These are phyloP conservation scores for Aspergillus sp. DNA, from an alignment of 2,329 filamentous ascomycete species.

Conservation along the genomic window DNA sequence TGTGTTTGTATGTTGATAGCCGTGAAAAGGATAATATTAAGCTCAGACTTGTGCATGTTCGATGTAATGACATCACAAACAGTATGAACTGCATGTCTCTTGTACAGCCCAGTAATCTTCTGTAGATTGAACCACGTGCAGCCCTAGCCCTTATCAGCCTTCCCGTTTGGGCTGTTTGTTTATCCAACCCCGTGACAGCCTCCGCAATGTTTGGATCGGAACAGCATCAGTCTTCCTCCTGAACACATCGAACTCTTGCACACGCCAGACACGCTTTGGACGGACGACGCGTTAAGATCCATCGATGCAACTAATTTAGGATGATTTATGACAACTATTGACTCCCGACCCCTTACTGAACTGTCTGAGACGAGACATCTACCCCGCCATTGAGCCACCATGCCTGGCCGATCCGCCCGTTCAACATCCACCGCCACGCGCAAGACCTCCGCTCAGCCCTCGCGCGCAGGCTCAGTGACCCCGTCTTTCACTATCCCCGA, in stretches of 20 bases:
- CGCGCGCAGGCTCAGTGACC: conserved; percentile 64
- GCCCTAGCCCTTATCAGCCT: conserved; percentile 36
- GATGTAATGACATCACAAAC: background rate
- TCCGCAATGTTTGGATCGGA: conserved; percentile 13
- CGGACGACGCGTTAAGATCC: background rate
- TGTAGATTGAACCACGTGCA: conserved; percentile 24
- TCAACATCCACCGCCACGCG: conserved; percentile 40
- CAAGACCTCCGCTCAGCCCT: conserved; percentile 62
- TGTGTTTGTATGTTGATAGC: too few relatives aligned
- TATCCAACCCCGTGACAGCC: conserved; percentile 32
- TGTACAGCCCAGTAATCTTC: background rate
- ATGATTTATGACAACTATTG: conserved; percentile 14
- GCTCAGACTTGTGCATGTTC: background rate
- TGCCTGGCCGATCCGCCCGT: conserved; percentile 45
- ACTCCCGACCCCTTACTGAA: conserved; percentile 5
- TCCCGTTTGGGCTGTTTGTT: conserved; percentile 45
- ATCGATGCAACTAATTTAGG: conserved; percentile 12
- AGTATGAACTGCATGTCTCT: background rate
- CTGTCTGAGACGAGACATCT: conserved; percentile 10
- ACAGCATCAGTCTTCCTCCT: background rate
- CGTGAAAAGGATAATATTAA: too few relatives aligned
- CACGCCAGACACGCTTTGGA: background rate
- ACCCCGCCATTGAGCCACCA: conserved; percentile 28
- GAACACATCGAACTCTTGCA: background rate
- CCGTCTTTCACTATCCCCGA: conserved; percentile 58